A percentile compares a stretch with the other conserved stretches of the same genome.
phyloP scores from a whole-genome alignment of 495 filamentous ascomycete species.

The Neurospora sp. region DNA sequence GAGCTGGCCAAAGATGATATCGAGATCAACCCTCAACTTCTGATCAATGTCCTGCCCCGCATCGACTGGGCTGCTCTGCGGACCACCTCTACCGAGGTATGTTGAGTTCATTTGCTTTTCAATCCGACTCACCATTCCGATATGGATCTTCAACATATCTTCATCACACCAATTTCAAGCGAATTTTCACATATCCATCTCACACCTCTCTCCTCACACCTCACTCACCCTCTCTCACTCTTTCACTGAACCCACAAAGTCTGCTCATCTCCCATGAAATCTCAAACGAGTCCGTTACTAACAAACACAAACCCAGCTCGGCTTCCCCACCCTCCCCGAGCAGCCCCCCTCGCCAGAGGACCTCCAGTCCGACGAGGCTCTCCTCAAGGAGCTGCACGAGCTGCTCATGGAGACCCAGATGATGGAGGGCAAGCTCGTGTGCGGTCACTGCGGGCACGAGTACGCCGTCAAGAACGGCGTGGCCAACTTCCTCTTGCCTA shows the following conservation, averaged over 20 bases:
- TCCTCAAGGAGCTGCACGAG: constrained; percentile 65
- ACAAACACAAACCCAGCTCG: constrained; percentile 46
- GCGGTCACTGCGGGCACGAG: constrained; percentile 83
- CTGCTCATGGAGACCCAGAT: constrained; percentile 87
- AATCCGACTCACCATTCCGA: background rate
- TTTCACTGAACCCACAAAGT: background rate
- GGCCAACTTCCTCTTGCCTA: constrained; percentile 89
- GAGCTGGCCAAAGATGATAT: constrained; percentile 76
- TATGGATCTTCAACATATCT: background rate
- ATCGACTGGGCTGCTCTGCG: constrained; percentile 79
- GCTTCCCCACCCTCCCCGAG: constrained; percentile 67
- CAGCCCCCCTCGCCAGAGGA: constrained; percentile 49
- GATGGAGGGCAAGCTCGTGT: constrained; percentile 75
- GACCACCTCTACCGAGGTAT: constrained; percentile 68
- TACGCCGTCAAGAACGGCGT: constrained; percentile 92
- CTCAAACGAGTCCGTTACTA: background rate
- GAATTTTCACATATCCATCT: constrained; percentile 1
- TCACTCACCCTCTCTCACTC: background rate
- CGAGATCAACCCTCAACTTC: constrained; percentile 66
- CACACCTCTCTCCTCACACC: background rate
- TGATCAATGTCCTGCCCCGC: constrained; percentile 73
- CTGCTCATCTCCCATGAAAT: background rate
- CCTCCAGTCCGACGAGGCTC: constrained; percentile 50
- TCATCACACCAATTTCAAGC: background rate
- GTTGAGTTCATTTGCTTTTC: constrained; percentile 14